Conservation (phyloP, 2,329 filamentous ascomycete species). For the Dryadomyces quercivorus region DNA sequence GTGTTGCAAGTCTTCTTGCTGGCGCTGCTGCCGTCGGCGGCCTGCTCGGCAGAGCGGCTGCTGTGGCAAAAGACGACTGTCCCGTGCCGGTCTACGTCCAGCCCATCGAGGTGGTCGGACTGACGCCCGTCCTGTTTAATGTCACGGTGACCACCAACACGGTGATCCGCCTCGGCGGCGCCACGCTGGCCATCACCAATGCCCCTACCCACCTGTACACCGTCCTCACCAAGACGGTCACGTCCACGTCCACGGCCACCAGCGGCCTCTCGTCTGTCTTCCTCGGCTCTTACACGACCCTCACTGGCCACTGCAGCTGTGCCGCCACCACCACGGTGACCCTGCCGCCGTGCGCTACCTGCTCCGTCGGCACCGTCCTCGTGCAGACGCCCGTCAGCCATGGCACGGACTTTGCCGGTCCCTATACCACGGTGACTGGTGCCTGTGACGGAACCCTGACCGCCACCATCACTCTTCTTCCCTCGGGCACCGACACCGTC, state of each 20-base stretch:
- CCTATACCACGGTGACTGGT: constrained; percentile 5
- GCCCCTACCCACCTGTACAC: constrained; percentile 10
- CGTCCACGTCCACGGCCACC: constrained; percentile 7
- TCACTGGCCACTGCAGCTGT: background rate
- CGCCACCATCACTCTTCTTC: background rate
- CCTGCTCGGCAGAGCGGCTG: constrained; percentile 2
- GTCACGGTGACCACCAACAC: constrained; percentile 8
- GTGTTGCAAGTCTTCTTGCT: background rate
- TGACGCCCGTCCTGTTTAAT: constrained; percentile 6
- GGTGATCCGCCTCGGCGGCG: constrained; percentile 5
- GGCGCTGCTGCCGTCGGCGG: constrained; percentile 3
- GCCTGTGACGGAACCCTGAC: background rate
- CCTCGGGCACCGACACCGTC: constrained; percentile 37
- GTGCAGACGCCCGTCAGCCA: background rate
- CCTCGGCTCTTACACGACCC: background rate
- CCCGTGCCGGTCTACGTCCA: constrained; percentile 9
- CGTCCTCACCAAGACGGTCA: constrained; percentile 7
- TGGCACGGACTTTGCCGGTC: background rate
- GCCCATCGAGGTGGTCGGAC: constrained; percentile 10
- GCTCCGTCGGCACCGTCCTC: background rate
- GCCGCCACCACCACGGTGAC: background rate
- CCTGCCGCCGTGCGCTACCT: background rate
- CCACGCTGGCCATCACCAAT: constrained; percentile 9
- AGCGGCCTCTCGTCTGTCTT: no score
- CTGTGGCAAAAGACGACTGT: constrained; percentile 5